Conservation (phyloP, 129 eudicot genomes). For the Lonicera japonica region DNA sequence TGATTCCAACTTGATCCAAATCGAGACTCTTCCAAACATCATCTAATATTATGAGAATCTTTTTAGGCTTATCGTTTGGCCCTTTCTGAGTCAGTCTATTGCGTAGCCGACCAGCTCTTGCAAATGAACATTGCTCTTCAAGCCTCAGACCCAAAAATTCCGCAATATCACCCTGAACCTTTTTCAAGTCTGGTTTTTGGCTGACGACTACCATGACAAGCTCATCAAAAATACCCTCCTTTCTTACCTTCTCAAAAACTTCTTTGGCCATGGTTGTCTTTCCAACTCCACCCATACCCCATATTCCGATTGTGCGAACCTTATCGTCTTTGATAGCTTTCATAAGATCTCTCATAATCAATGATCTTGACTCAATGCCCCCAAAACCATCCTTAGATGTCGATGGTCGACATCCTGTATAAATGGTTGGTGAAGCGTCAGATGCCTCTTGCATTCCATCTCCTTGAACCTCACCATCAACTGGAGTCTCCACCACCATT, state of each 20-base stretch:
- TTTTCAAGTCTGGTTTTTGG: neutral
- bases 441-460: too few species aligned
- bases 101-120: neutral
- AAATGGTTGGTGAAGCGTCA: neutral
- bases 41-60: constrained; percentile 9
- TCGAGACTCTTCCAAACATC: constrained; percentile 13
- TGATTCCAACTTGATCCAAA: constrained; percentile 4
- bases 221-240: neutral
- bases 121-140: neutral
- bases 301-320: neutral
- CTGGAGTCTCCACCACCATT: too few species aligned
- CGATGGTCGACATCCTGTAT: neutral
- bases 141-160: neutral
- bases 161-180: constrained; percentile 8
- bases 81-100: neutral
- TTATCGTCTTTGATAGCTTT: constrained; percentile 2
- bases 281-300: constrained; percentile 21
- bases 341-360: constrained; percentile 3
- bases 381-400: neutral
- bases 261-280: constrained; percentile 12
- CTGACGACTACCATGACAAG: constrained; percentile 7
- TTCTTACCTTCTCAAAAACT: neutral
- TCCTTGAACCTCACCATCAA: too few species aligned
- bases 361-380: neutral
- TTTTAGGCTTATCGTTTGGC: neutral